Percentiles rank a stretch among this genome's conserved stretches.
phyloP scores from a whole-genome alignment of 2,329 filamentous ascomycete species.

The Aspergillus sojae region DNA sequence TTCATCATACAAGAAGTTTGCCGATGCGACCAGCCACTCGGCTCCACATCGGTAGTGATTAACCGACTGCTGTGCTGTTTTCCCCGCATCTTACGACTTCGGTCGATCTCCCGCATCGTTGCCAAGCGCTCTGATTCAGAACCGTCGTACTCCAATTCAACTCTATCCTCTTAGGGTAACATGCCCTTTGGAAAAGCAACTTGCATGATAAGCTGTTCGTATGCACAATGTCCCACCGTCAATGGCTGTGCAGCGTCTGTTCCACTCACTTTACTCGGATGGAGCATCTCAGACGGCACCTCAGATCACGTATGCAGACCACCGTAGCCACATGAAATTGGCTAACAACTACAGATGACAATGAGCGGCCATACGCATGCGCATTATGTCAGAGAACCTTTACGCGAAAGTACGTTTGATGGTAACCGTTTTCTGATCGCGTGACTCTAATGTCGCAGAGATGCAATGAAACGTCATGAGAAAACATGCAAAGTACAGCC shows the following conservation, averaged over 20 bases:
- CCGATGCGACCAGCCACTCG: not conserved
- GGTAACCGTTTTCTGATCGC: not conserved
- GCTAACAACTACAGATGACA: slow-evolving; percentile 17
- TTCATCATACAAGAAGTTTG: not conserved
- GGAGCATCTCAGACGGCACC: slow-evolving; percentile 26
- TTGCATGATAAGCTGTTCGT: not conserved
- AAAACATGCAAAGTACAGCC: slow-evolving; percentile 20
- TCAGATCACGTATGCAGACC: slow-evolving; percentile 21
- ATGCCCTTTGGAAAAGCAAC: not conserved
- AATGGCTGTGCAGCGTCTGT: slow-evolving; percentile 20
- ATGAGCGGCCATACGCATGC: slow-evolving; percentile 20
- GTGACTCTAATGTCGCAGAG: slow-evolving; percentile 12
- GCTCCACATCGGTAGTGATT: not conserved
- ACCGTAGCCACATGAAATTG: not conserved
- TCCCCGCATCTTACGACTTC: not conserved
- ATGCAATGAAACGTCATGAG: slow-evolving; percentile 26
- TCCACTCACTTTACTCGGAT: slow-evolving; percentile 22
- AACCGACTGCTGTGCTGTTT: not conserved
- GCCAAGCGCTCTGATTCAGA: not conserved
- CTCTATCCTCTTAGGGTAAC: not conserved
- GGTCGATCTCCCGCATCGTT: not conserved
- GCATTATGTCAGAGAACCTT: slow-evolving; percentile 19
- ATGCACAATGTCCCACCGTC: slow-evolving; percentile 7
- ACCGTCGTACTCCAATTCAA: not conserved
- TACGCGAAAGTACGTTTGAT: slow-evolving; percentile 20